These are phyloP conservation scores for Orbilia quercus DNA, from an alignment of 2,329 filamentous ascomycete species.

Conservation along the genomic window DNA sequence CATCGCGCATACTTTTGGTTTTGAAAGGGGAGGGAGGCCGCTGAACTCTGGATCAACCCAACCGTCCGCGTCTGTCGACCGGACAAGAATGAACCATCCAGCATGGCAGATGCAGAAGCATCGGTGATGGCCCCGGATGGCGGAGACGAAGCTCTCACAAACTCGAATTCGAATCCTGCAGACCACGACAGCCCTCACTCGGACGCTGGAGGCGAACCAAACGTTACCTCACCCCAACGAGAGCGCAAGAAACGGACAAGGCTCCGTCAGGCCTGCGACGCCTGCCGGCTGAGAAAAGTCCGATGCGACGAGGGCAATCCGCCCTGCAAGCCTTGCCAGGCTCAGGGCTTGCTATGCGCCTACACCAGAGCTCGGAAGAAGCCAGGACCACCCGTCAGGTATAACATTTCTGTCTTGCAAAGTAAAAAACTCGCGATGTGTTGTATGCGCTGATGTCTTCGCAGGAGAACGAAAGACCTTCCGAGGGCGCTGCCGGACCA, in stretches of 20 bases:
- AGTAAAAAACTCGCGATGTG: slow-evolving; percentile 26
- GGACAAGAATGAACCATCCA: slow-evolving; percentile 56
- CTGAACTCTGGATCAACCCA: slow-evolving; percentile 37
- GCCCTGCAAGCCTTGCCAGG: slow-evolving; percentile 55
- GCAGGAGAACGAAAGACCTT: slow-evolving; percentile 52
- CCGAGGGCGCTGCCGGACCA: slow-evolving; percentile 50
- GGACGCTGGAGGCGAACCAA: slow-evolving; percentile 50
- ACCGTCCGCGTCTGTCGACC: slow-evolving; percentile 45
- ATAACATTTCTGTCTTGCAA: slow-evolving; percentile 18
- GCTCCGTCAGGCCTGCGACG: slow-evolving; percentile 55
- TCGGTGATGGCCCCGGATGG: slow-evolving; percentile 53
- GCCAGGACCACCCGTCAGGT: slow-evolving; percentile 56
- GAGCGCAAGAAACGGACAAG: slow-evolving; percentile 54
- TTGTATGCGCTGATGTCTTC: slow-evolving; percentile 46
- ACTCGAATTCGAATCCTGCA: slow-evolving; percentile 36
- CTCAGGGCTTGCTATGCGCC: slow-evolving; percentile 55
- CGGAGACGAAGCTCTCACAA: slow-evolving; percentile 36
- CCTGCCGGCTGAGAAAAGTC: slow-evolving; percentile 52
- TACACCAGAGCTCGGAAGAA: slow-evolving; percentile 55
- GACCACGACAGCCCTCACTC: slow-evolving; percentile 56
- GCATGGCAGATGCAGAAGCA: slow-evolving; percentile 56
- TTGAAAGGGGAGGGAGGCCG: slow-evolving; percentile 56
- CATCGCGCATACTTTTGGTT: slow-evolving; percentile 54
- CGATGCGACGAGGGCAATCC: slow-evolving; percentile 55
- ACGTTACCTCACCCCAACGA: slow-evolving; percentile 47